These are phyloP conservation scores for Ceratobasidium sp. DNA, from an alignment of 1,284 basidiomycete species.

Conservation along the genomic window DNA sequence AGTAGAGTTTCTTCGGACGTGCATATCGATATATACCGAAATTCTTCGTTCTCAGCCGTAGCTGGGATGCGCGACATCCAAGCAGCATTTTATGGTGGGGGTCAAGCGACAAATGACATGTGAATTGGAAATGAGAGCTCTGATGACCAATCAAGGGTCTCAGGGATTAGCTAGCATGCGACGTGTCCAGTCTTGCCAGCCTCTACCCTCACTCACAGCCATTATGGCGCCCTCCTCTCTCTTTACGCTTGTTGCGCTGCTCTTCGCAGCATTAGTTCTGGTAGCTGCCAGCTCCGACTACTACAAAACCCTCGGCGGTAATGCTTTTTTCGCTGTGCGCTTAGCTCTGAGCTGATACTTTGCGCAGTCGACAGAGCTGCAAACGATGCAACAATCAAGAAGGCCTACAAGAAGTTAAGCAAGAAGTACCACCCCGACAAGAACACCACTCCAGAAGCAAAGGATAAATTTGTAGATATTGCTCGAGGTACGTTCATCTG, in stretches of 20 bases:
- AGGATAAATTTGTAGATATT: conserved; percentile 88
- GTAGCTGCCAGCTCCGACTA: conserved; percentile 66
- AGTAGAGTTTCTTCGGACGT: background rate
- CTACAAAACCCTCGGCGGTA: conserved; percentile 79
- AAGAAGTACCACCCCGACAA: conserved; percentile 94
- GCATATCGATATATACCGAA: background rate
- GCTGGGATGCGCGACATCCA: background rate
- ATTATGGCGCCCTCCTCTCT: conserved; percentile 36
- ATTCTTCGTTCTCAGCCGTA: background rate
- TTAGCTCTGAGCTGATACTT: background rate
- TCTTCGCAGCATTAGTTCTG: conserved; percentile 32
- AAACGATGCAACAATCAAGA: conserved; percentile 86
- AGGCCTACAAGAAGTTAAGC: conserved; percentile 90
- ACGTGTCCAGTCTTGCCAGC: conserved; percentile 40
- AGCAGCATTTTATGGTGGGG: background rate
- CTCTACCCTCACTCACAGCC: background rate
- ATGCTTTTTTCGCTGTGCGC: conserved; percentile 40
- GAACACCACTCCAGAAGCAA: conserved; percentile 84
- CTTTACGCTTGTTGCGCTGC: conserved; percentile 18
- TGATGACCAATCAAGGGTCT: conserved; percentile 31
- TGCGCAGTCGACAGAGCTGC: conserved; percentile 77
- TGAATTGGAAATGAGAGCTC: background rate
- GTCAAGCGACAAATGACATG: background rate
- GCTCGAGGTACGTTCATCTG: conserved; percentile 72
- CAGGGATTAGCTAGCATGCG: conserved; percentile 33